A percentile compares a stretch with the other conserved stretches of the same genome.
Conservation (phyloP, 2,329 filamentous ascomycete species). For the Ophiosphaerella herpotricha region DNA sequence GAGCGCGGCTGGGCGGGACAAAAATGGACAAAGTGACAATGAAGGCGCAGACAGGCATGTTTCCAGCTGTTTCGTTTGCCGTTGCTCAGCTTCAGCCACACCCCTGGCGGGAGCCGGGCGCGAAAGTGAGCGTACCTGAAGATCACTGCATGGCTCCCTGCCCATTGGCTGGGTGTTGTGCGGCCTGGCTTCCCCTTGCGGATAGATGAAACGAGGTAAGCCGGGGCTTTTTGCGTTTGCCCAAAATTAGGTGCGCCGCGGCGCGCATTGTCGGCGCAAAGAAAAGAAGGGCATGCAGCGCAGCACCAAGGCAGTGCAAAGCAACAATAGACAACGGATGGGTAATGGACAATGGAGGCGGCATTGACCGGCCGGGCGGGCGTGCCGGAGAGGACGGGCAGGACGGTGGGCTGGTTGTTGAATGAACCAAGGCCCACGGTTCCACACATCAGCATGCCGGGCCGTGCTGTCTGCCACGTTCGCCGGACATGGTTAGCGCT, state of each 20-base stretch:
- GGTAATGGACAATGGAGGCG: too few relatives aligned
- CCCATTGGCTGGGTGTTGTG: conserved; percentile 26
- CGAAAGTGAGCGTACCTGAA: conserved; percentile 30
- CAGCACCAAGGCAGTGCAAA: too few relatives aligned
- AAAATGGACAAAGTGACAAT: conserved; percentile 9
- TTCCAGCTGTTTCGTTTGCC: conserved; percentile 22
- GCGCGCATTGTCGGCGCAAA: background rate
- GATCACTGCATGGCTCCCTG: conserved; percentile 28
- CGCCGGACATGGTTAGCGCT: conserved; percentile 9
- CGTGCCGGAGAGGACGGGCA: too few relatives aligned
- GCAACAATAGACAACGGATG: too few relatives aligned
- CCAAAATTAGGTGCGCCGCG: conserved; percentile 24
- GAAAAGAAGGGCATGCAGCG: background rate
- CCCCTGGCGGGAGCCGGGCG: conserved; percentile 19
- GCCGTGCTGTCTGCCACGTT: conserved; percentile 21
- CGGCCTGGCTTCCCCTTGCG: conserved; percentile 26
- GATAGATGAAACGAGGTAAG: conserved; percentile 38
- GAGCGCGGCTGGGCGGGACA: conserved; percentile 5
- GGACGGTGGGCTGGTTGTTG: conserved; percentile 15
- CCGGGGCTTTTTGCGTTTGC: conserved; percentile 18
- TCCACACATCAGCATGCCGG: conserved; percentile 21
- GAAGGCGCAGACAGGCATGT: conserved; percentile 20
- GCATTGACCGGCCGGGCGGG: too few relatives aligned
- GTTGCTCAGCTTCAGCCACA: conserved; percentile 24
- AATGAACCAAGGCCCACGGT: conserved; percentile 25